Base-by-base conservation (phyloP, 2,329 filamentous ascomycete genomes). In the Metarhizium guizhouense region DNA sequence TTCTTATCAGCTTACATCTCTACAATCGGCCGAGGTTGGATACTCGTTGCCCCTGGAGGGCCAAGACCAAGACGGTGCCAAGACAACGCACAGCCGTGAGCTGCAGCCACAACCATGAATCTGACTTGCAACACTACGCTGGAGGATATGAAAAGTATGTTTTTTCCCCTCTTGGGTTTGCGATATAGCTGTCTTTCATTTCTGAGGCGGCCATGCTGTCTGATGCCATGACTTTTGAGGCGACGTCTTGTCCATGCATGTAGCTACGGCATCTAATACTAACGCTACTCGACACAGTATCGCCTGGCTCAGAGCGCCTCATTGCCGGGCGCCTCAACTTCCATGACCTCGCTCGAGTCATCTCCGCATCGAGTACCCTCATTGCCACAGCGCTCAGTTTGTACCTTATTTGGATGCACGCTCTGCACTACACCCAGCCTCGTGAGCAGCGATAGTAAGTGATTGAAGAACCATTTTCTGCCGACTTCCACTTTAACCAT, bases 371-470 rank as follows among this genome's bases (percentile, higher is more conserved):
- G 49, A 75, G 72, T 52, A 74, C 80, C 4, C 64, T 79, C 56
- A 67, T 84, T 36, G 74, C 82, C 43, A 74, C 77, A n/a, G 53
- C 75, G 48, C 66, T 79, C 45, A 83, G 81, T 55, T 67, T 83
- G 51, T 82, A 76, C 61, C 72, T 84, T 42, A 78, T 84, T 58
- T 80, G 71, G 67, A 77, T 78, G 72, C 82, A 85, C 72, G 80
- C 81, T 34, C 61, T 74, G 18, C 76, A 84, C 68, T 85, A 85
- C 64, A 84, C 81, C 30, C 81, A 81, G 55, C 81, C 81, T 6
- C 68, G 72, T 55, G 80, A 84, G 67, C 82, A 85, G 64, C 77
- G 75, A 68, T 80, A 84, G 76, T 79, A 68, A 58, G 75, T 18
- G 29, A 13, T n/a, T 51, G 29, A 3, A 45, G 38, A 6, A 6